Base-by-base conservation (phyloP, 495 filamentous ascomycete species). In the Trypethelium eluteriae region DNA sequence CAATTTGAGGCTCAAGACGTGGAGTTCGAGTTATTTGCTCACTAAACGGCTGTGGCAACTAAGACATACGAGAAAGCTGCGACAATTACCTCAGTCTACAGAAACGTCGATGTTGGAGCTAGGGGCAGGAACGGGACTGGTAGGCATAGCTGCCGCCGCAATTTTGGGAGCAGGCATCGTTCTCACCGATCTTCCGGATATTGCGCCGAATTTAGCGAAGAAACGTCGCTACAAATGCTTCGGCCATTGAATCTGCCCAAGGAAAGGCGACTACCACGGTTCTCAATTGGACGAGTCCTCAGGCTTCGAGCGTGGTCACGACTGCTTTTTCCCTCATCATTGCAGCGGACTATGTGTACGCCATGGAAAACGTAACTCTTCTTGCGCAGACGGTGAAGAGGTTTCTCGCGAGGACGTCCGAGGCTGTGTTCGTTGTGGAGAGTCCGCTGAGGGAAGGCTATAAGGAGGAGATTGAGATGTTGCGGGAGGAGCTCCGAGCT, bases 21-120 rank as follows among this genome's bases (percentile, higher is more conserved):
- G 14, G 94, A 94, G n/a, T n/a, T 92, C 91, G 0, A 91, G 91
- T 0, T 95, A 90, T 73, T 82, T 94, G 2, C 86, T 98, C 25
- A 88, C 94, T 0, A 89, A 87, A 69, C 86, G 88, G 12, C 85
- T 98, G 2, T 76, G 79, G 66, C 70, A 62, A 16, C 68, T 86
- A 46, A 46, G 41, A 46, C 41, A 46, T 46, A 46, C 41, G 41
- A 14, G 41, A 46, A 46, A 46, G 41, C 38, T 72, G 80, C 64
- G 14, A 70, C 39, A 66, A 46, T 5, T 56, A 72, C 14, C 57
- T 62, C 4, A 46, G 41, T 46, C 41, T 46, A n/a, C 68, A 72
- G 35, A 64, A 66, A n/a, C 73, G 63, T 39, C 64, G 35, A 76
- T 84, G 7, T 78, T 89, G 4, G 86, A 89, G 70, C 79, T 89